Evolutionary conservation across 2,329 filamentous ascomycete species (phyloP), one percentile per base, ranked within the genome.

Genomic region (Sarocladium brachiariae): DNA sequence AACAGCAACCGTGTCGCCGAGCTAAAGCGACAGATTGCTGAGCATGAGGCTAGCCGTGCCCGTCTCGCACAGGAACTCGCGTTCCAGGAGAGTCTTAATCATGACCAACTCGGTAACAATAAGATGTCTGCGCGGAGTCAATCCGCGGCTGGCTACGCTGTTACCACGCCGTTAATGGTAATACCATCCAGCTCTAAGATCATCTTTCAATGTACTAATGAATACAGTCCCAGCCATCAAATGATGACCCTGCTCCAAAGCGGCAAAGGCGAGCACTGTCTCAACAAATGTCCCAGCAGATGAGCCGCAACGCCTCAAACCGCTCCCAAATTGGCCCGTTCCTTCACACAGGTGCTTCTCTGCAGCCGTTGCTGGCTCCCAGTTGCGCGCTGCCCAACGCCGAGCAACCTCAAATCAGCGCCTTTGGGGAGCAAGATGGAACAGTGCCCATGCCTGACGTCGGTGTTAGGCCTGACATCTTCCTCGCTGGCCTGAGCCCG

Each of bases 381-480:
- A 47, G n/a, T 19, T 25, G 43, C 4, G 16, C 24, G n/a, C 3
- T 18, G 27, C 27, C n/a, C 43, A 47, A 33, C 43, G 11, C 33
- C 10, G 10, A 18, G 23, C 39, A 24, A 9, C 4, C 37, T 25
- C 21, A 30, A 23, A 27, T 18, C 8, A 45, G 5, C 16, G 25
- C 10, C 24, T 14, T 25, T 16, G 21, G 30, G 39, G 25, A 21
- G 9, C 27, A 33, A 19, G n/a, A 19, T 16, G 27, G 9, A 4
- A 24, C 31, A 9, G 27, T n/a, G n/a, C n/a, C 52, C 13, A 51
- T 61, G 4, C 59, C 63, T 13, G 61, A 62, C 27, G 57, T 69
- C 34, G 64, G 73, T 51, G 58, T 72, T 54, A 63, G 68, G 41
- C 70, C 70, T 4, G 61, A 58, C 31, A 65, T 62, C 33, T 75